Evolutionary conservation across 768 basidiomycete genomes (phyloP).

Genomic region (Collybia sordida): DNA sequence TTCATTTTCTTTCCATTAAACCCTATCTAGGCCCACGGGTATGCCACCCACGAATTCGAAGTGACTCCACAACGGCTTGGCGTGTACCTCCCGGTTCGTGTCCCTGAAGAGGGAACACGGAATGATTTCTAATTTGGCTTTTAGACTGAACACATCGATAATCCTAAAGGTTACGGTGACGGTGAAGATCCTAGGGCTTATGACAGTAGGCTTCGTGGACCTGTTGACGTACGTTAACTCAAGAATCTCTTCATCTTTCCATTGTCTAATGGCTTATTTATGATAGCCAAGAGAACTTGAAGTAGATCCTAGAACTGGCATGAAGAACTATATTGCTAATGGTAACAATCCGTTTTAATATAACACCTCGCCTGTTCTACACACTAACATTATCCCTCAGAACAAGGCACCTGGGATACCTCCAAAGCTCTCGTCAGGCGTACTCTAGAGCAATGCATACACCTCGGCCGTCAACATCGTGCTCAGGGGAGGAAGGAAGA

Average conservation of each 20-base stretch:
- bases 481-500: constrained; percentile 59
- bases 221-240: constrained; percentile 61
- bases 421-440: constrained; percentile 77
- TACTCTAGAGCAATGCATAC: constrained; percentile 75
- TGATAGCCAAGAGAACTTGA: constrained; percentile 75
- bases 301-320: constrained; percentile 80
- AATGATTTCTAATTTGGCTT: not conserved
- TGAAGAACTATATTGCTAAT: constrained; percentile 96
- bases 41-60: constrained; percentile 83
- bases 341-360: constrained; percentile 28
- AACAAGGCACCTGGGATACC: constrained; percentile 83
- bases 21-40: constrained; percentile 64
- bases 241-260: not conserved
- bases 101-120: not conserved
- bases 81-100: constrained; percentile 75
- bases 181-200: constrained; percentile 82
- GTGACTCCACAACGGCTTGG: constrained; percentile 82
- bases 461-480: constrained; percentile 67
- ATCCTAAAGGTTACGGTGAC: constrained; percentile 86
- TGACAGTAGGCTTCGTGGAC: constrained; percentile 74
- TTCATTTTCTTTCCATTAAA: not conserved
- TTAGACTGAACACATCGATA: constrained; percentile 87
- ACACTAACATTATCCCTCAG: constrained; percentile 16
- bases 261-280: not conserved
- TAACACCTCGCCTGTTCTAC: not conserved